phyloP scores from a whole-genome alignment of 2,329 filamentous ascomycete species.

The Penicillium sp. region DNA sequence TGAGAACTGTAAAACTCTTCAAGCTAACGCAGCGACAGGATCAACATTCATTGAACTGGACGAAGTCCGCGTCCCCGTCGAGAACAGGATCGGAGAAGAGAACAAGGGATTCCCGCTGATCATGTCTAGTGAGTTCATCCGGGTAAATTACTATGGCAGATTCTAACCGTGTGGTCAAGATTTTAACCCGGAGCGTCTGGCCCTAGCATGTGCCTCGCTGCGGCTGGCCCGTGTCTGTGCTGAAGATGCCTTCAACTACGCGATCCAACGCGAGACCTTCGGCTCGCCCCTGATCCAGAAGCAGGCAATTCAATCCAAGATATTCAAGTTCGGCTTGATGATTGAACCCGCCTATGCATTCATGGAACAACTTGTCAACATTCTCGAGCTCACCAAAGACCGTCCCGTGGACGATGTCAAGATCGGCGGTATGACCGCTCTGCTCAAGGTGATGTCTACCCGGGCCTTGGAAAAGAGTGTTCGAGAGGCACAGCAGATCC shows the following conservation, averaged over 20 bases:
- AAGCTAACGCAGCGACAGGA: constrained; percentile 24
- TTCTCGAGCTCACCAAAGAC: constrained; percentile 47
- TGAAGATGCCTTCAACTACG: constrained; percentile 60
- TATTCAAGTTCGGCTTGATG: constrained; percentile 58
- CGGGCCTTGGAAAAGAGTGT: constrained; percentile 54
- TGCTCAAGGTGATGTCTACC: constrained; percentile 54
- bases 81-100: constrained; percentile 68
- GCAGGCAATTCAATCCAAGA: constrained; percentile 60
- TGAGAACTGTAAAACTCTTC: not conserved
- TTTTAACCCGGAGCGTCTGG: constrained; percentile 73
- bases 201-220: constrained; percentile 63
- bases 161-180: constrained; percentile 35
- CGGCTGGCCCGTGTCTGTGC: constrained; percentile 62
- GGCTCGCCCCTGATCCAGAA: constrained; percentile 57
- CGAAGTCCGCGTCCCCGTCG: constrained; percentile 67
- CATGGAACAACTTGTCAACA: constrained; percentile 60
- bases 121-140: constrained; percentile 57
- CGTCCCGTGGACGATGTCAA: constrained; percentile 40
- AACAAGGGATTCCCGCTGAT: constrained; percentile 70
- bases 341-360: constrained; percentile 63
- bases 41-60: constrained; percentile 68
- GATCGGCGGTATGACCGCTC: constrained; percentile 53
- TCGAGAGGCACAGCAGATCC: constrained; percentile 56
- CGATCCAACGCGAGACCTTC: constrained; percentile 63
- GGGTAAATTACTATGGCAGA: no score